Evolutionary conservation across 2,329 filamentous ascomycete genomes (phyloP).

Genomic region (Capronia coronata): DNA sequence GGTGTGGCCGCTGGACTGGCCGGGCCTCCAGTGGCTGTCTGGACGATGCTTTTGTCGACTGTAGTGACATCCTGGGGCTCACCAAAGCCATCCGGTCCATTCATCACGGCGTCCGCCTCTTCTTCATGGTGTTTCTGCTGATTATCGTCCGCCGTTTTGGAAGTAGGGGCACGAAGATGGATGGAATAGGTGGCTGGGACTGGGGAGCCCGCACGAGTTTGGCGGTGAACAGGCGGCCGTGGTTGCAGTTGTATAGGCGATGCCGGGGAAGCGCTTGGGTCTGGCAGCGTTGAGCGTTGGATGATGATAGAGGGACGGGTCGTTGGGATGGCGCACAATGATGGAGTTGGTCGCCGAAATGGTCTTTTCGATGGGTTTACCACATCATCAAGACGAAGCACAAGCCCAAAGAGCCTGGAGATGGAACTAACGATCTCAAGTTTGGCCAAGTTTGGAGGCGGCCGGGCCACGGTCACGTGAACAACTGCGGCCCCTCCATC

Average conservation of each 20-base stretch:
- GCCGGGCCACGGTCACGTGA: background rate
- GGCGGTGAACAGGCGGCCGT: constrained; percentile 12
- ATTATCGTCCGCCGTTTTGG: constrained; percentile 23
- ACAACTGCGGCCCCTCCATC: background rate
- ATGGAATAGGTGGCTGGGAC: constrained; percentile 20
- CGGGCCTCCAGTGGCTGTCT: constrained; percentile 3
- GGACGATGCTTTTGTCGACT: constrained; percentile 4
- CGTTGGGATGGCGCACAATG: constrained; percentile 2
- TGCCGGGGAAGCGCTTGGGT: constrained; percentile 1
- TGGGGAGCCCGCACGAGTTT: constrained; percentile 1
- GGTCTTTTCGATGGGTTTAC: constrained; percentile 12
- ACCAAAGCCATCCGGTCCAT: constrained; percentile 9
- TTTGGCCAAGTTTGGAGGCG: background rate
- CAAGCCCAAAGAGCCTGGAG: background rate
- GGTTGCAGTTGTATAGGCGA: background rate
- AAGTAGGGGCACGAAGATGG: constrained; percentile 17
- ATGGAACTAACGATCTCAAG: background rate
- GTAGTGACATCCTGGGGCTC: constrained; percentile 13
- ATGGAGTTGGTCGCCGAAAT: constrained; percentile 4
- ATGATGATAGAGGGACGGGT: background rate
- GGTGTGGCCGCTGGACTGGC: constrained; percentile 1
- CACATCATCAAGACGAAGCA: constrained; percentile 6
- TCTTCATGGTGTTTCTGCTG: constrained; percentile 23
- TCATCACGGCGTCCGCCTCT: constrained; percentile 20
- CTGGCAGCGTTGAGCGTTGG: background rate